Percentiles rank a stretch among this genome's conserved stretches.
These are phyloP conservation scores for Umbelopsis sp. DNA, from an alignment of 192 early-diverging fungal genomes.

Conservation along the genomic window DNA sequence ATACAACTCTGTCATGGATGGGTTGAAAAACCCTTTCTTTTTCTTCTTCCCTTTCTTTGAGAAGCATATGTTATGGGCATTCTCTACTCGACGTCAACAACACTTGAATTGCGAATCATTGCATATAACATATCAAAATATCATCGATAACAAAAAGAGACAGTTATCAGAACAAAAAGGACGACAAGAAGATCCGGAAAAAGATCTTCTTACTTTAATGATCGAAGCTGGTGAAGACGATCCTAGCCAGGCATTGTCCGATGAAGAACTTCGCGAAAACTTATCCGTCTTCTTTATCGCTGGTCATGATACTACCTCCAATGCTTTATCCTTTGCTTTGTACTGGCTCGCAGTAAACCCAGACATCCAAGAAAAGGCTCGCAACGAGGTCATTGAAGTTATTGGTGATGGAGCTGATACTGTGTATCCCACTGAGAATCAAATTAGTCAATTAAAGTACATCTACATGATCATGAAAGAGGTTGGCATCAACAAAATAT, in stretches of 20 bases:
- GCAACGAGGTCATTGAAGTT: slow-evolving; percentile 23
- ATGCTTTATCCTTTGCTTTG: slow-evolving; percentile 6
- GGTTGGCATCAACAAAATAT: background rate
- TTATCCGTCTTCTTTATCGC: slow-evolving; percentile 14
- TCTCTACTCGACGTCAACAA: slow-evolving; percentile 12
- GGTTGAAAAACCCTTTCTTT: background rate
- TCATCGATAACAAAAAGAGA: slow-evolving; percentile 31
- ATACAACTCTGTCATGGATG: slow-evolving; percentile 8
- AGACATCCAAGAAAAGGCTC: slow-evolving; percentile 29
- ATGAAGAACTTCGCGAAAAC: slow-evolving; percentile 21
- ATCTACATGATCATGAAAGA: slow-evolving; percentile 30
- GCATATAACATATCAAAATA: slow-evolving; percentile 9
- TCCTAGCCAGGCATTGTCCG: background rate
- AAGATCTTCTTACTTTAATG: slow-evolving; percentile 37
- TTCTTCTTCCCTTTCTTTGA: slow-evolving; percentile 29
- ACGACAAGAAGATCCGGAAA: slow-evolving; percentile 30
- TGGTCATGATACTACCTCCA: slow-evolving; percentile 28
- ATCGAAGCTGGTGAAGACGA: slow-evolving; percentile 24
- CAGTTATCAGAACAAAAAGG: background rate
- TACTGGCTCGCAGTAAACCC: slow-evolving; percentile 29
- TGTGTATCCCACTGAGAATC: slow-evolving; percentile 41
- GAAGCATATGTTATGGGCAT: slow-evolving; percentile 1
- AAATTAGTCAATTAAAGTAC: slow-evolving; percentile 56
- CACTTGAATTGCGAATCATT: slow-evolving; percentile 22
- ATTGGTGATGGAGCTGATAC: slow-evolving; percentile 20